Evolutionary conservation across 2,329 filamentous ascomycete genomes (phyloP), one percentile per base, ranked within the genome.

Genomic region (Thermochaetoides dissita): DNA sequence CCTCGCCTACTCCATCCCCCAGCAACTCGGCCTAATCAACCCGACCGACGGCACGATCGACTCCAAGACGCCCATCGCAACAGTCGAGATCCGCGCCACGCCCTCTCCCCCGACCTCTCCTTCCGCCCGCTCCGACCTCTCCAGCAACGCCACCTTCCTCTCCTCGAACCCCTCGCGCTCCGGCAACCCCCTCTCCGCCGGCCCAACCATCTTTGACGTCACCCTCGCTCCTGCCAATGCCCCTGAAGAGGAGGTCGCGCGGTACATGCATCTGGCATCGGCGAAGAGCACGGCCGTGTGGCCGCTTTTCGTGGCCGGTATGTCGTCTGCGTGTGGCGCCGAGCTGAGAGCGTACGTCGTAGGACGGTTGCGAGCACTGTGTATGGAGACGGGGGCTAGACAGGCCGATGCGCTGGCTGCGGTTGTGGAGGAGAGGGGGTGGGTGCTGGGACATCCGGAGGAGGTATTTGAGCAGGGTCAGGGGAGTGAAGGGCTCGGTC

Each of bases 251-350:
- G 60, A 63, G 35, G 63, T 64, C 1, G 62, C 63, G 44, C 59
- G 67, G 24, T 68, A 69, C 52, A 64, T 71, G 63, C 63, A 66
- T 5, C 56, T 72, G 6, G 66, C 64, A 0, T 67, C 66, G 7
- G 62, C 66, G 1, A 67, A 66, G 24, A 67, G 68, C 47, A 64
- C 65, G 10, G 60, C 69, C 7, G 62, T 72, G 34, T 71, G 67
- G 67, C 68, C 68, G 5, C 57, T 72, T 3, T 72, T 68, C 42
- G 61, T 65, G 8, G 60, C 67, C 7, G 68, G 68, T 41, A 63
- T 68, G 53, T 68, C 66, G 12, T 65, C 66, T 1, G 63, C 61
- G 3, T 69, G 66, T 45, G 59, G 61, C 1, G 47, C 53, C 3
- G 56, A 62, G 38, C 63, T 63, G 49, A 63, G 62, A 38, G 53